Evolutionary conservation across 768 basidiomycete species (phyloP).

Genomic region (Phlebiopsis flavidoalba): DNA sequence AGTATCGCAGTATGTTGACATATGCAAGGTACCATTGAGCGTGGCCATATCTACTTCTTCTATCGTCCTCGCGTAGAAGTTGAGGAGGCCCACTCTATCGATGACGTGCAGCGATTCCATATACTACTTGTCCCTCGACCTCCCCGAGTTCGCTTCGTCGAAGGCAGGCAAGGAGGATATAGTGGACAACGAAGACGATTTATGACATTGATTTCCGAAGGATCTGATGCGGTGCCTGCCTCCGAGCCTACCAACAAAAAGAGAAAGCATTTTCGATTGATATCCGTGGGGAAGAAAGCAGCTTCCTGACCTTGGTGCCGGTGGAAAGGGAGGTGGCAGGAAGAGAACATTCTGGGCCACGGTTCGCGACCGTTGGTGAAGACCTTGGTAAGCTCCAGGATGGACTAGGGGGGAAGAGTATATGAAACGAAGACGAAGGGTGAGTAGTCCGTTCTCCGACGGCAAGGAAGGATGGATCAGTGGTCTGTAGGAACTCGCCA

Average conservation of each 20-base stretch:
- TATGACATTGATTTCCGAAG: constrained; percentile 38
- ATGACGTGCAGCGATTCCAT: constrained; percentile 54
- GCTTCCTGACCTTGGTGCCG: constrained; percentile 41
- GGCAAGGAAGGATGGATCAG: background rate
- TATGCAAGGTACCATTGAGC: constrained; percentile 44
- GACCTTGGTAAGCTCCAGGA: constrained; percentile 43
- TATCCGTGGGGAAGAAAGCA: constrained; percentile 55
- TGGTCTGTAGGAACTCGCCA: constrained; percentile 41
- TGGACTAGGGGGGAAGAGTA: constrained; percentile 48
- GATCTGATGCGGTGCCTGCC: constrained; percentile 48
- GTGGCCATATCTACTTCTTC: constrained; percentile 62
- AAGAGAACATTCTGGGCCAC: constrained; percentile 51
- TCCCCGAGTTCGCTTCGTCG: constrained; percentile 31
- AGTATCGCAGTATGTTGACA: background rate
- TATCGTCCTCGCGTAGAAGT: constrained; percentile 54
- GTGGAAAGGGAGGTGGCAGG: constrained; percentile 25
- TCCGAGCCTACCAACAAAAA: constrained; percentile 25
- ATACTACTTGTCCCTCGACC: constrained; percentile 56
- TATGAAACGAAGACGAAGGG: constrained; percentile 60
- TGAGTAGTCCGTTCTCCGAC: constrained; percentile 14
- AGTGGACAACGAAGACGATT: constrained; percentile 27
- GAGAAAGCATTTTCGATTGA: constrained; percentile 44
- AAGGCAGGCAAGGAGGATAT: constrained; percentile 2
- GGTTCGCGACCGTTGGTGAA: constrained; percentile 44
- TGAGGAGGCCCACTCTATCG: constrained; percentile 47